Evolutionary conservation across 768 basidiomycete species (phyloP).

Genomic region (Lepiota subincarnata): DNA sequence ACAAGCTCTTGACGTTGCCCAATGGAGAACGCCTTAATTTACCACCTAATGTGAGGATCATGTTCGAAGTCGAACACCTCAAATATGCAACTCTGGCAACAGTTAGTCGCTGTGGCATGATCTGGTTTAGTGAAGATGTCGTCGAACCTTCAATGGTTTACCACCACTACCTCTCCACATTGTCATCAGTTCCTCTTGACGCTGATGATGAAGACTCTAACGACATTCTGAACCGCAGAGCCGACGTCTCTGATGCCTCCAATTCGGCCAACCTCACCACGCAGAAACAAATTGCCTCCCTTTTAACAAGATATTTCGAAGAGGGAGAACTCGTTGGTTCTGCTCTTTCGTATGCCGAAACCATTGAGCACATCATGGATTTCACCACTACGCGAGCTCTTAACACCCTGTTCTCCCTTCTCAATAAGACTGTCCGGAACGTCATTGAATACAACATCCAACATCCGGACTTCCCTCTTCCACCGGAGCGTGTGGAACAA

Average conservation of each 20-base stretch:
- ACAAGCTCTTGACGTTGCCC: constrained; percentile 93
- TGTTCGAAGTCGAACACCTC: constrained; percentile 99
- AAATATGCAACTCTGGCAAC: constrained; percentile 96
- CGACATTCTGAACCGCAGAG: constrained; percentile 60
- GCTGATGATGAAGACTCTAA: constrained; percentile 81
- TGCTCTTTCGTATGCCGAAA: constrained; percentile 74
- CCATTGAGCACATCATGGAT: constrained; percentile 99
- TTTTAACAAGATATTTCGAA: constrained; percentile 80
- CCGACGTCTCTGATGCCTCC: constrained; percentile 47
- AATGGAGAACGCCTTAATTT: constrained; percentile 98
- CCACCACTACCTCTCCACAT: constrained; percentile 77
- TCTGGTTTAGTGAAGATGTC: constrained; percentile 99
- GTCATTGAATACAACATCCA: constrained; percentile 92
- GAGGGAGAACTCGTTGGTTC: constrained; percentile 77
- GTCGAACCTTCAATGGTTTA: constrained; percentile 91
- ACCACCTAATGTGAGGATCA: constrained; percentile 94
- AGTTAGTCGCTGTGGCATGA: constrained; percentile 99
- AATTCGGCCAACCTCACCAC: constrained; percentile 63
- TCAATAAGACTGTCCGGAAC: constrained; percentile 94
- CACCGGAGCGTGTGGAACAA: constrained; percentile 80
- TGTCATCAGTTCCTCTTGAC: constrained; percentile 74
- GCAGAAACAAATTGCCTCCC: constrained; percentile 69
- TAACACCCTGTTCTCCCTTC: constrained; percentile 92
- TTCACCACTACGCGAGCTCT: constrained; percentile 90
- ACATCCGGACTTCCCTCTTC: constrained; percentile 91